A percentile compares a stretch with the other conserved stretches of the same genome.
Conservation (phyloP, 345 rosid genomes). For the Pseudoturritis turrita region DNA sequence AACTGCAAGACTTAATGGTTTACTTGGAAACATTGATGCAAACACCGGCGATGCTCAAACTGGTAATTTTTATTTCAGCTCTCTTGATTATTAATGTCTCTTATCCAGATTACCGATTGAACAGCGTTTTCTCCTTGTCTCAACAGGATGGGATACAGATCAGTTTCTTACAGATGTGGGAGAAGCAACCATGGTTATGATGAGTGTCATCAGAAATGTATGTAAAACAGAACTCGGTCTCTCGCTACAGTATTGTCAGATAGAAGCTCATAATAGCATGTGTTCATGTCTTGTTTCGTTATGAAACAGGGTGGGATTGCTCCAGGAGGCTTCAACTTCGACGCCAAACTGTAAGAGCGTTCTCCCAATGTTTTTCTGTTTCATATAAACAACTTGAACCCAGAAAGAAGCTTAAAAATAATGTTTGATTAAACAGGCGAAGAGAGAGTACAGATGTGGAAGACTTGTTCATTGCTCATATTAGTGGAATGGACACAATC, state of each 20-base stretch:
- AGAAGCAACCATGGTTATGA: constrained; percentile 92
- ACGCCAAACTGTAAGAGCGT: constrained; percentile 74
- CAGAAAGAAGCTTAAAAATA: background rate
- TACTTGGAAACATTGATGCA: constrained; percentile 88
- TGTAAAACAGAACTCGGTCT: background rate
- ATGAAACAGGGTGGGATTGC: constrained; percentile 73
- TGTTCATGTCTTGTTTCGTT: background rate
- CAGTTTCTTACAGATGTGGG: constrained; percentile 78
- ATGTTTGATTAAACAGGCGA: constrained; percentile 44
- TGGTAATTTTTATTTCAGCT: constrained; percentile 31
- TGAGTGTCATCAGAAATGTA: constrained; percentile 82
- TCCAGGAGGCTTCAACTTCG: constrained; percentile 98
- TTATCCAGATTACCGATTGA: background rate
- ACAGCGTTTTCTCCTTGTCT: background rate
- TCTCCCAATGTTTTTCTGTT: background rate
- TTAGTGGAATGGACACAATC: constrained; percentile 88
- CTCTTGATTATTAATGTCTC: background rate
- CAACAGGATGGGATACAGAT: constrained; percentile 95
- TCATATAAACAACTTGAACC: background rate
- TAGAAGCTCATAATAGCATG: background rate
- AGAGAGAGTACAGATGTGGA: constrained; percentile 96
- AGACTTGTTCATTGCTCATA: constrained; percentile 85
- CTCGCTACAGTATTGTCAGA: background rate
- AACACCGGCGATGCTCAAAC: constrained; percentile 94
- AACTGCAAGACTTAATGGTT: constrained; percentile 82